A percentile compares a stretch with the other conserved stretches of the same genome.
These are phyloP conservation scores for Teratosphaeria gauchensis DNA, from an alignment of 2,329 filamentous ascomycete genomes.

Conservation along the genomic window DNA sequence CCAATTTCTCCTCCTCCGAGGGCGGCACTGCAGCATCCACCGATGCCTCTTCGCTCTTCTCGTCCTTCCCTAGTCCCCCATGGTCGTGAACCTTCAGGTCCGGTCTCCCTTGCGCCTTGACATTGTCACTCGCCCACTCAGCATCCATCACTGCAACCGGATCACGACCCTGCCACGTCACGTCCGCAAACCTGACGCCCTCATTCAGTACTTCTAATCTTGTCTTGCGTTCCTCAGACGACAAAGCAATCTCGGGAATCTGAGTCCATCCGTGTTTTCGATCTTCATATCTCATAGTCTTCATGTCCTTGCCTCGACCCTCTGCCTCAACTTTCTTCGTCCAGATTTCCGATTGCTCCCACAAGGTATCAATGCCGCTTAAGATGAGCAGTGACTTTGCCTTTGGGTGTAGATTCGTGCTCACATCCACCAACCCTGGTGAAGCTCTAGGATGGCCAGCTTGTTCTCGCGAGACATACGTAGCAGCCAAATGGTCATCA, in stretches of 20 bases:
- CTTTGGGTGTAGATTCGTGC: slow-evolving; percentile 23
- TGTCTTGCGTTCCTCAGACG: slow-evolving; percentile 29
- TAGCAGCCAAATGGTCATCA: slow-evolving; percentile 30
- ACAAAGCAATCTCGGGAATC: slow-evolving; percentile 30
- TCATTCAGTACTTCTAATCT: slow-evolving; percentile 27
- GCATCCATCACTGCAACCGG: slow-evolving; percentile 8
- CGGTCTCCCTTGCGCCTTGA: slow-evolving; percentile 7
- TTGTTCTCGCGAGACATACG: slow-evolving; percentile 31
- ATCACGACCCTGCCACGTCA: slow-evolving; percentile 23
- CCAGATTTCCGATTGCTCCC: slow-evolving; percentile 35
- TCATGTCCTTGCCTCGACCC: slow-evolving; percentile 23
- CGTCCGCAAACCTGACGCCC: slow-evolving; percentile 24
- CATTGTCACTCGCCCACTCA: slow-evolving; percentile 5
- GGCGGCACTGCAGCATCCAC: neutral
- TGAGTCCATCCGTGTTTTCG: slow-evolving; percentile 34
- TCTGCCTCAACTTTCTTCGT: slow-evolving; percentile 29
- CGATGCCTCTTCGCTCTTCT: neutral
- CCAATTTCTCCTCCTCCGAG: neutral
- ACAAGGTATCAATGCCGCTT: slow-evolving; percentile 31
- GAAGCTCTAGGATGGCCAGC: slow-evolving; percentile 31
- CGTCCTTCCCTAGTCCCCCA: neutral
- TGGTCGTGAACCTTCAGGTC: neutral
- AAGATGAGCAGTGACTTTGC: slow-evolving; percentile 34
- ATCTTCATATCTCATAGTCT: slow-evolving; percentile 13
- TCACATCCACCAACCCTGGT: slow-evolving; percentile 27